A percentile compares a stretch with the other conserved stretches of the same genome.
These are phyloP conservation scores for Coemansia sp. DNA, from an alignment of 371 early-diverging fungal genomes.

Conservation along the genomic window DNA sequence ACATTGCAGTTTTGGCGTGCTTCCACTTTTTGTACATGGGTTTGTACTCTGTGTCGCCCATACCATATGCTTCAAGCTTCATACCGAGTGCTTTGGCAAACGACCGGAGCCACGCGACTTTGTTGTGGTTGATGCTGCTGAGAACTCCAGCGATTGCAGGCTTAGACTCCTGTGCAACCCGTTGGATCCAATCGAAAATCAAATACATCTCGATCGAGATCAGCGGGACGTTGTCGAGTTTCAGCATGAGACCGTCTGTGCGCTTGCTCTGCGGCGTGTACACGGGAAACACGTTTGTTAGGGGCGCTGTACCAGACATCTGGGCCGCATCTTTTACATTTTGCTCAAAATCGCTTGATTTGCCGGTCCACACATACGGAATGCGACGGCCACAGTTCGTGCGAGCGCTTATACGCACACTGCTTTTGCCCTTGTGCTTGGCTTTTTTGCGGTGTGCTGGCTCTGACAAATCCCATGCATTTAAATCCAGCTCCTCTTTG, in stretches of 20 bases:
- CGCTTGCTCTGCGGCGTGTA: neutral
- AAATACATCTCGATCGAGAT: conserved; percentile 10
- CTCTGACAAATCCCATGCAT: neutral
- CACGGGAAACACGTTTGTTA: neutral
- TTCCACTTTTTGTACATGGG: conserved; percentile 8
- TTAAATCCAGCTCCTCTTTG: too few relatives aligned
- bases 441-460: conserved; percentile 1
- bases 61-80: conserved; percentile 2
- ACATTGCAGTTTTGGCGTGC: neutral
- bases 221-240: conserved; percentile 20
- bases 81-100: conserved; percentile 12
- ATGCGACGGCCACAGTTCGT: neutral
- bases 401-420: neutral
- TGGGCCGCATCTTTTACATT: neutral
- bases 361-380: conserved; percentile 36
- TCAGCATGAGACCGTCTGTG: neutral
- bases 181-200: neutral
- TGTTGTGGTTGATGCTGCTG: conserved; percentile 9
- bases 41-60: neutral
- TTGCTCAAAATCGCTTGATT: neutral
- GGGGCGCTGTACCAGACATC: neutral
- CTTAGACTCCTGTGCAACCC: neutral
- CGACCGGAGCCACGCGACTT: conserved; percentile 22
- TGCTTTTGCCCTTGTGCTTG: conserved; percentile 1
- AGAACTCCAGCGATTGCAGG: neutral